phyloP scores from a whole-genome alignment of 805 yeast genomes.

The Teunomyces gatunensis region DNA sequence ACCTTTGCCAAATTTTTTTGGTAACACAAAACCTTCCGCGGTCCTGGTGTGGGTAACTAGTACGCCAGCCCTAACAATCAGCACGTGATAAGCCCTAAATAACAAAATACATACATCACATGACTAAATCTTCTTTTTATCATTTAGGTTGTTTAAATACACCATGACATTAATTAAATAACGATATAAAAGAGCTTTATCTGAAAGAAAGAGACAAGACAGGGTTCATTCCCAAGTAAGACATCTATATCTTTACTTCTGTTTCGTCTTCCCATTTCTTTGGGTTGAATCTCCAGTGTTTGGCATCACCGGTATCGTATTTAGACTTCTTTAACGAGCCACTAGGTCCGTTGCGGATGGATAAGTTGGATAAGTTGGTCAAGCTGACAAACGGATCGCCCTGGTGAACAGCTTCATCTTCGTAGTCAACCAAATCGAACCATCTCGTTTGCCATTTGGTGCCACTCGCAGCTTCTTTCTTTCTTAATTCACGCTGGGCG shows the following conservation, averaged over 20 bases:
- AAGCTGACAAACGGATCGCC: slow-evolving; percentile 34
- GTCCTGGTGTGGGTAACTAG: slow-evolving; percentile 4
- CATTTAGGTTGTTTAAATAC: no score
- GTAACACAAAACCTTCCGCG: neutral
- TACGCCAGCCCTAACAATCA: slow-evolving; percentile 5
- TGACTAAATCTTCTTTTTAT: neutral
- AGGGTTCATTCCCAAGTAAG: neutral
- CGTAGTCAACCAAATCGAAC: slow-evolving; percentile 53
- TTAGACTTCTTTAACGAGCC: slow-evolving; percentile 58
- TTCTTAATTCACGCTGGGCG: slow-evolving; percentile 78
- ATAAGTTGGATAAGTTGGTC: slow-evolving; percentile 49
- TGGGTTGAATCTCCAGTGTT: slow-evolving; percentile 71
- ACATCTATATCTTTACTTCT: slow-evolving; percentile 42
- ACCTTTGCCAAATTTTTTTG: slow-evolving; percentile 4
- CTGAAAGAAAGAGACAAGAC: neutral
- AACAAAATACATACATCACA: neutral
- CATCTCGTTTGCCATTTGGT: slow-evolving; percentile 75
- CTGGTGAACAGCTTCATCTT: slow-evolving; percentile 10
- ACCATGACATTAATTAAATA: neutral
- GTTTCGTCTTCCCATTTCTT: slow-evolving; percentile 55
- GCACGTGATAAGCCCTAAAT: slow-evolving; percentile 22
- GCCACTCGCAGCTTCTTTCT: slow-evolving; percentile 64
- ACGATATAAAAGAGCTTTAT: neutral
- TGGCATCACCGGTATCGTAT: slow-evolving; percentile 47
- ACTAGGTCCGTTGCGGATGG: slow-evolving; percentile 64